Base-by-base conservation (phyloP, 1,139 yeast species). In the Wickerhamomyces sp. region DNA sequence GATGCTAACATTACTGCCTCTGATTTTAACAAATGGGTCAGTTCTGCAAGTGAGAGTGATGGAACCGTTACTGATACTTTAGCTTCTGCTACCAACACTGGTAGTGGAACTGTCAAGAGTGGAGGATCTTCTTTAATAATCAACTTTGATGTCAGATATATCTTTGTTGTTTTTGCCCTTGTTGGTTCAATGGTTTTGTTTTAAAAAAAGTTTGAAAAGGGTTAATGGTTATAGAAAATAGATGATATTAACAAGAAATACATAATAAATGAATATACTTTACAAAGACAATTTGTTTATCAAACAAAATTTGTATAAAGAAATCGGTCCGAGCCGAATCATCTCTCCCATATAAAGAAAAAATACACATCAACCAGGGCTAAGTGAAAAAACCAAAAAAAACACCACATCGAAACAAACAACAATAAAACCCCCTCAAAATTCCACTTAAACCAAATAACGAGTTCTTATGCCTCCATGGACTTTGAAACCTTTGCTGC, bases 1-100 rank as follows among this genome's bases (percentile, higher is more conserved):
- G 79, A 73, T 48, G 43, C 43, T 6, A 51, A 58, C 11, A 46
- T 67, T 30, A 42, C 59, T 29, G 65, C 61, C 10, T 41, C 52
- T 13, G 54, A 56, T 31, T 47, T 68, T 7, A 50, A 54, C 37
- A 14, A 47, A 3, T 58, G 61, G 62, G 46, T 58, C 39, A 44
- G 57, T n/a, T 41, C 44, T 14, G 46, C 55, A 6, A 41, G 49
- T 10, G 10, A 39, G 6, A 45, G 45, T 8, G 56, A 53, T 7
- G 44, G 41, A 23, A 51, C 54, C 14, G 49, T 47, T 10, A 47
- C 60, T 15, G 41, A 45, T n/a, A 46, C 52, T 8, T 45, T 58
- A 34, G 46, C 45, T 1, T 54, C 59, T 27, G 61, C 54, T 11
- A 57, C 60, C 2, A 57, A 58, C 46, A 58, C 62, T 4, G 62